Percentiles rank a stretch among this genome's conserved stretches.
These are phyloP conservation scores for Dendrobium chrysotoxum DNA, from an alignment of 106 monocot species.

Conservation along the genomic window DNA sequence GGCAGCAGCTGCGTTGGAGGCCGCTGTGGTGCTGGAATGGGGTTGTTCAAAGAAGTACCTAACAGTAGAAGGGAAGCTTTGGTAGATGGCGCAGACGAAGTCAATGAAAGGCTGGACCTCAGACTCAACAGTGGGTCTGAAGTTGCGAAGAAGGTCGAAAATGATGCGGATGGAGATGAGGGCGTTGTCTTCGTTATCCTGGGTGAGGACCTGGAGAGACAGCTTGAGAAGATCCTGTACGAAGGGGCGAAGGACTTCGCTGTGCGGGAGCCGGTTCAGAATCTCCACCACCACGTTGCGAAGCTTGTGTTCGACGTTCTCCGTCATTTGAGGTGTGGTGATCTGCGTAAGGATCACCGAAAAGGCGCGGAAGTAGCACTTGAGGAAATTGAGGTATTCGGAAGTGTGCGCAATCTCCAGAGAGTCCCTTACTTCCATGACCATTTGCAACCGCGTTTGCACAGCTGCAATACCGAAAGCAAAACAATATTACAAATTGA, in stretches of 20 bases:
- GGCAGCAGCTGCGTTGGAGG: constrained; percentile 9
- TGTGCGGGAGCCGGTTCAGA: constrained; percentile 97
- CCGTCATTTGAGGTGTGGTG: constrained; percentile 67
- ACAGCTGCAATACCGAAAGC: constrained; percentile 30
- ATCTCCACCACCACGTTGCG: constrained; percentile 94
- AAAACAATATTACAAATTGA: not conserved
- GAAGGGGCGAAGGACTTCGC: constrained; percentile 96
- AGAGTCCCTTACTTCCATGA: constrained; percentile 88
- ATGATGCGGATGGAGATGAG: constrained; percentile 87
- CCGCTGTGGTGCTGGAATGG: not conserved
- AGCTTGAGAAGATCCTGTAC: constrained; percentile 95
- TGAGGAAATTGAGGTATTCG: constrained; percentile 89
- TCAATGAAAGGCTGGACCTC: constrained; percentile 98
- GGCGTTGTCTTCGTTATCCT: constrained; percentile 96
- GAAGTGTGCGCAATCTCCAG: constrained; percentile 98
- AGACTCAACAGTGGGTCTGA: constrained; percentile 81
- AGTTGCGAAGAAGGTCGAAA: constrained; percentile 96
- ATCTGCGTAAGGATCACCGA: constrained; percentile 60
- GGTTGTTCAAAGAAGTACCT: constrained; percentile 57
- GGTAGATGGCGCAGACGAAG: constrained; percentile 79
- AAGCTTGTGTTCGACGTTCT: constrained; percentile 87
- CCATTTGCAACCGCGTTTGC: constrained; percentile 73
- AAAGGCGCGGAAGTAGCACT: constrained; percentile 90
- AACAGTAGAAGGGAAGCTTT: constrained; percentile 73
- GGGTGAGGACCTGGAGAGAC: constrained; percentile 80